Conservation (phyloP, 2,329 filamentous ascomycete species). For the Aspergillus oerlinghausenensis region DNA sequence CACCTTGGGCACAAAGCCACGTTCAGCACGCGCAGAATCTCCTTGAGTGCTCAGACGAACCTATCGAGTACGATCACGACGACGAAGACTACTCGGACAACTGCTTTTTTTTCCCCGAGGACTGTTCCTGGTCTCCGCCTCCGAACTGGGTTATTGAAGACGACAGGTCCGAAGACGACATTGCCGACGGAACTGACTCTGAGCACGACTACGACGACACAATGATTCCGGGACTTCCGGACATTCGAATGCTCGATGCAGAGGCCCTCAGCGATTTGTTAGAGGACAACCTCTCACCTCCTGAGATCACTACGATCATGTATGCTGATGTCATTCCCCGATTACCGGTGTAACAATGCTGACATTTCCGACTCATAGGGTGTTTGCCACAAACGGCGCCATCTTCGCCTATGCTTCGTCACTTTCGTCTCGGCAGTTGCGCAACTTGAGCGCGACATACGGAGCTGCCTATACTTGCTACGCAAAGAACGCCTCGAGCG, state of each 20-base stretch:
- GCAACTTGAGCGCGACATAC: constrained; percentile 41
- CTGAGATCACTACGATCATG: constrained; percentile 43
- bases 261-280: constrained; percentile 38
- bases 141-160: constrained; percentile 26
- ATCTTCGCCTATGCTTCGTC: constrained; percentile 41
- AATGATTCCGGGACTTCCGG: constrained; percentile 39
- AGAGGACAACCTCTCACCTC: constrained; percentile 40
- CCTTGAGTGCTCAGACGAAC: constrained; percentile 36
- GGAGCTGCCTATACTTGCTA: constrained; percentile 42
- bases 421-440: constrained; percentile 36
- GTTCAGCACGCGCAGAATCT: constrained; percentile 38
- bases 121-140: constrained; percentile 37
- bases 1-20: constrained; percentile 37
- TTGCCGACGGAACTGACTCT: constrained; percentile 9
- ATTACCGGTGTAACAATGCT: neutral
- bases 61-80: constrained; percentile 41
- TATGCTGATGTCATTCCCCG: constrained; percentile 13
- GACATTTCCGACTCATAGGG: constrained; percentile 20
- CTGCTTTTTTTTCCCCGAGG: constrained; percentile 42
- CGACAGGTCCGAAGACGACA: constrained; percentile 16
- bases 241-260: constrained; percentile 42
- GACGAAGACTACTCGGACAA: constrained; percentile 41
- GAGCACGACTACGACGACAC: constrained; percentile 20
- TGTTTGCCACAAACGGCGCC: constrained; percentile 41
- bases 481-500: constrained; percentile 36